These are phyloP conservation scores for Puccinia polysora DNA, from an alignment of 1,284 basidiomycete genomes.

Conservation along the genomic window DNA sequence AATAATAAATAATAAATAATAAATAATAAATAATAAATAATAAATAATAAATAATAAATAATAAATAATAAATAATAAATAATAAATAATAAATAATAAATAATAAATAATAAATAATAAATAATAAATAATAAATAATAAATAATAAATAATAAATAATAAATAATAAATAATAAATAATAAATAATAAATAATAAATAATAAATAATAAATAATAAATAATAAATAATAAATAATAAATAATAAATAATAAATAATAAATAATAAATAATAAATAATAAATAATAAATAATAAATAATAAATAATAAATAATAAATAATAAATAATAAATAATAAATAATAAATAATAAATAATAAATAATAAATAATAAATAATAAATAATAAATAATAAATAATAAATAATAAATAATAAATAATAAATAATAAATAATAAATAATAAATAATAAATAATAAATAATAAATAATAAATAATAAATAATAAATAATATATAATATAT, in stretches of 20 bases:
- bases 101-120: background rate
- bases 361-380: background rate
- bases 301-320: background rate
- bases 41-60: background rate
- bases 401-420: too few relatives aligned
- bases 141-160: too few relatives aligned
- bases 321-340: background rate
- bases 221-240: background rate
- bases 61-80: too few relatives aligned
- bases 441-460: background rate
- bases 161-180: background rate
- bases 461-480: too few relatives aligned
- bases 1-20: too few relatives aligned
- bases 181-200: background rate
- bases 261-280: too few relatives aligned
- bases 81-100: background rate
- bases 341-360: too few relatives aligned
- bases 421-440: background rate
- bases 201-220: too few relatives aligned
- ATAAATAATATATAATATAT: too few relatives aligned
- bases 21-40: background rate
- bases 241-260: background rate
- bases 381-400: background rate
- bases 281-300: background rate
- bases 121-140: background rate